A percentile compares a stretch with the other conserved stretches of the same genome.
These are phyloP conservation scores for Iris pallida DNA, from an alignment of 116 monocot species.

Conservation along the genomic window DNA sequence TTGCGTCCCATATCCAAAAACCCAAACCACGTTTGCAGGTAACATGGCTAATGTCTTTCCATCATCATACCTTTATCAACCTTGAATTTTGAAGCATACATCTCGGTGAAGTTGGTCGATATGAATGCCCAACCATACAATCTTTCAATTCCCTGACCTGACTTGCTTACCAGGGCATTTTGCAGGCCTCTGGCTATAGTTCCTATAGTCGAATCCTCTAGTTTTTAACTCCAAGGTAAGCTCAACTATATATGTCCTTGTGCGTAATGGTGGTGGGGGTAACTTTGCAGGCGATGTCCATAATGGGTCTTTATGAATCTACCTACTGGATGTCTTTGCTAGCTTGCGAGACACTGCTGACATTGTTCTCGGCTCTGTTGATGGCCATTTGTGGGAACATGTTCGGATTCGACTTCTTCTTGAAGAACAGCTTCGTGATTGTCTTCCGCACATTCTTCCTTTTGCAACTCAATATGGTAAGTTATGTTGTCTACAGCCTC, in stretches of 20 bases:
- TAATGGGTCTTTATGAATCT: constrained; percentile 94
- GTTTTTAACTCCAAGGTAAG: constrained; percentile 21
- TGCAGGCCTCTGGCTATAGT: constrained; percentile 39
- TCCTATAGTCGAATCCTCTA: too few species aligned
- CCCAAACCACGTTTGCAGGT: constrained; percentile 34
- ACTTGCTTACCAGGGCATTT: too few species aligned
- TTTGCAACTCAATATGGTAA: constrained; percentile 76
- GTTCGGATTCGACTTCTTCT: constrained; percentile 91
- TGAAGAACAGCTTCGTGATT: constrained; percentile 71
- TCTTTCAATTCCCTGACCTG: too few species aligned
- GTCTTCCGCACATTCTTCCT: constrained; percentile 77
- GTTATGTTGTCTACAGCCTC: not conserved
- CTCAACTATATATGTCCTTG: too few species aligned
- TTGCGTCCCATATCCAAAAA: too few species aligned
- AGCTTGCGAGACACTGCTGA: constrained; percentile 67
- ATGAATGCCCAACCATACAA: too few species aligned
- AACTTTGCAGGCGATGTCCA: constrained; percentile 82
- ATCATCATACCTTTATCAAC: constrained; percentile 20
- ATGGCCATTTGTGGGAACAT: constrained; percentile 87
- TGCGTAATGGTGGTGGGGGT: too few species aligned
- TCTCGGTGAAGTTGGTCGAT: too few species aligned
- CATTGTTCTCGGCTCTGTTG: constrained; percentile 53
- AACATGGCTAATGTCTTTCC: constrained; percentile 19
- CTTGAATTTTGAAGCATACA: constrained; percentile 29
- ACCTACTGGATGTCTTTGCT: constrained; percentile 95